A percentile compares a stretch with the other conserved stretches of the same genome.
Evolutionary conservation across 169 alveolate species (phyloP).

Genomic region (Theileria annulata): DNA sequence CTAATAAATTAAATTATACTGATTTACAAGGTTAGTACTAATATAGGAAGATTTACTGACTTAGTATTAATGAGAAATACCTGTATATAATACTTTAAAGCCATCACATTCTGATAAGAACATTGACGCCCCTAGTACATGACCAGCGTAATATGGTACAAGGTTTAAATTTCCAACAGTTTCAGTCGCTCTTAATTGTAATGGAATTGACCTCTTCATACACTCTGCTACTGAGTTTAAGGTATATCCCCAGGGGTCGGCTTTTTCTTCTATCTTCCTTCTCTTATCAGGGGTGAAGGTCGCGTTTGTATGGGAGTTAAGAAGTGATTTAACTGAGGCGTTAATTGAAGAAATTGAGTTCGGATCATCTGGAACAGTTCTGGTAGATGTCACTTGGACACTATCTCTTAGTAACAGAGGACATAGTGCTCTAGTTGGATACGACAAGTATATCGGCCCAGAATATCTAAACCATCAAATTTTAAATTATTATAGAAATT

Average conservation of each 20-base stretch:
- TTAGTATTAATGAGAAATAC: constrained; percentile 16
- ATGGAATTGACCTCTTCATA: constrained; percentile 81
- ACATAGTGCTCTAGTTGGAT: constrained; percentile 95
- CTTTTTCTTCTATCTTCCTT: constrained; percentile 54
- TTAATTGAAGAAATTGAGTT: not conserved
- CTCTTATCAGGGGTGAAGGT: constrained; percentile 53
- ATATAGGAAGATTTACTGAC: not conserved
- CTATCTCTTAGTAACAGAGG: constrained; percentile 95
- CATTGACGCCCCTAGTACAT: constrained; percentile 97
- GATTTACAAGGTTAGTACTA: not conserved
- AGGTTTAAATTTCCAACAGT: constrained; percentile 84
- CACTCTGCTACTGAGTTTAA: constrained; percentile 85
- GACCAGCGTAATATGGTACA: constrained; percentile 98
- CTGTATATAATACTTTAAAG: constrained; percentile 90
- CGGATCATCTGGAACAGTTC: constrained; percentile 60
- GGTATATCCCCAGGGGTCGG: constrained; percentile 81
- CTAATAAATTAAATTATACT: constrained; percentile 36
- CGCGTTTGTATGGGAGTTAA: constrained; percentile 58
- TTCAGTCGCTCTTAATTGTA: constrained; percentile 89
- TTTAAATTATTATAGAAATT: too few relatives aligned
- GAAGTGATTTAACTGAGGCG: constrained; percentile 17
- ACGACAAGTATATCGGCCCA: constrained; percentile 94
- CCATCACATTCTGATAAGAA: constrained; percentile 90
- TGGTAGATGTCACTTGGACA: constrained; percentile 86
- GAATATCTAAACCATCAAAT: constrained; percentile 57